phyloP scores from a whole-genome alignment of 1,284 basidiomycete genomes.

The Ceratorhiza oryzae-sativae region DNA sequence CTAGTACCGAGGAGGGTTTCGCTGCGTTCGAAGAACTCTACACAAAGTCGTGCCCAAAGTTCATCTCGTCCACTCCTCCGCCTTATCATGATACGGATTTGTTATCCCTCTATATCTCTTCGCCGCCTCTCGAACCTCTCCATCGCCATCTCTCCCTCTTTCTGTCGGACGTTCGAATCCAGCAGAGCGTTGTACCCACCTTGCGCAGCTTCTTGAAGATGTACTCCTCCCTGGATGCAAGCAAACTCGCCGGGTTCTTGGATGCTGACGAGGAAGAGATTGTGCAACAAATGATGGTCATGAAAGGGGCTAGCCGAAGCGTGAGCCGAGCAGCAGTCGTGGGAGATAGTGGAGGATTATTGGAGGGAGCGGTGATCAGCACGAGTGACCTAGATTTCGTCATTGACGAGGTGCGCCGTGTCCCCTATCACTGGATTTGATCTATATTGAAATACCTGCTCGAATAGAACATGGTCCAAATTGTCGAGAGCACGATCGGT shows the following conservation, averaged over 20 bases:
- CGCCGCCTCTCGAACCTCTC: conserved; percentile 71
- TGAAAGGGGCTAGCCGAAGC: conserved; percentile 86
- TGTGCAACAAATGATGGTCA: conserved; percentile 95
- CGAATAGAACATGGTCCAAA: conserved; percentile 88
- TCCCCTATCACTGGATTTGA: neutral
- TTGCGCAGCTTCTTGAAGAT: conserved; percentile 92
- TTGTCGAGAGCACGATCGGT: conserved; percentile 92
- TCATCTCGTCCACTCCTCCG: conserved; percentile 92
- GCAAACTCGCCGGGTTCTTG: conserved; percentile 91
- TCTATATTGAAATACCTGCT: neutral
- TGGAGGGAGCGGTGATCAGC: conserved; percentile 87
- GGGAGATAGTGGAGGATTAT: conserved; percentile 61
- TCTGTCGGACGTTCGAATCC: conserved; percentile 78
- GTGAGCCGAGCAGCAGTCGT: conserved; percentile 61
- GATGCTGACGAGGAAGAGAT: conserved; percentile 82
- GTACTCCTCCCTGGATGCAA: conserved; percentile 91
- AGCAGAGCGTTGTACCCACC: conserved; percentile 76
- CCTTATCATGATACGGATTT: conserved; percentile 85
- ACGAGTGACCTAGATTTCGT: conserved; percentile 96
- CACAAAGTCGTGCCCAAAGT: conserved; percentile 93
- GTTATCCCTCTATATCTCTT: conserved; percentile 63
- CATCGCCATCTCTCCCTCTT: conserved; percentile 87
- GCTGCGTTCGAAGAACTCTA: conserved; percentile 94
- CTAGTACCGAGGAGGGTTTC: conserved; percentile 68
- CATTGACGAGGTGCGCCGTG: conserved; percentile 78